Percentiles rank a stretch among this genome's conserved stretches.
phyloP scores from a whole-genome alignment of 2,329 filamentous ascomycete genomes.

The Trichoderma sp. region DNA sequence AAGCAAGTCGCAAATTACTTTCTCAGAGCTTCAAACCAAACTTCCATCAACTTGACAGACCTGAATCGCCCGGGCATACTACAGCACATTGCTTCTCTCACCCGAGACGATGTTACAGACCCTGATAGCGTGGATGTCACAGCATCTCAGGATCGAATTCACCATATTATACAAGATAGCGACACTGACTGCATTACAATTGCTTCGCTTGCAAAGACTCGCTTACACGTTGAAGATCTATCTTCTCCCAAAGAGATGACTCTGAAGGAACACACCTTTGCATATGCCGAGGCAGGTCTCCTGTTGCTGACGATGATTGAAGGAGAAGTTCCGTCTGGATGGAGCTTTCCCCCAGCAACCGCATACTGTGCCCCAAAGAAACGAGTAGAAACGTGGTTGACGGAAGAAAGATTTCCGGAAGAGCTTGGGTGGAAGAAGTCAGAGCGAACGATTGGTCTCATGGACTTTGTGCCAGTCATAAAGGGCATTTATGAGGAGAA shows the following conservation, averaged over 20 bases:
- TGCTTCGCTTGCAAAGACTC: conserved; percentile 18
- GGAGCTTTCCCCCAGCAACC: conserved; percentile 3
- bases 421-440: conserved; percentile 23
- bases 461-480: conserved; percentile 3
- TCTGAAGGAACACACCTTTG: not conserved
- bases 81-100: conserved; percentile 22
- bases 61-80: conserved; percentile 21
- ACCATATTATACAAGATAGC: conserved; percentile 19
- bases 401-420: conserved; percentile 20
- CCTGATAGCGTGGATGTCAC: not conserved
- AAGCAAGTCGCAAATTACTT: conserved; percentile 9
- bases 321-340: conserved; percentile 14
- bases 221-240: conserved; percentile 19
- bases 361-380: conserved; percentile 17
- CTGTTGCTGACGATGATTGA: conserved; percentile 22
- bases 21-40: conserved; percentile 11
- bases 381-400: conserved; percentile 18
- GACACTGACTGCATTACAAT: conserved; percentile 13
- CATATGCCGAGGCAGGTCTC: conserved; percentile 18
- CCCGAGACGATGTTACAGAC: conserved; percentile 17
- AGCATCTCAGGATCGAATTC: conserved; percentile 3
- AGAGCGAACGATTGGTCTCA: not conserved
- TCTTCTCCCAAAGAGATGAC: conserved; percentile 17
- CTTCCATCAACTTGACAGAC: conserved; percentile 19
- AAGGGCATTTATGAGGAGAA: conserved; percentile 12